phyloP scores from a whole-genome alignment of 2,329 filamentous ascomycete species.

The Colletotrichum falcatum region DNA sequence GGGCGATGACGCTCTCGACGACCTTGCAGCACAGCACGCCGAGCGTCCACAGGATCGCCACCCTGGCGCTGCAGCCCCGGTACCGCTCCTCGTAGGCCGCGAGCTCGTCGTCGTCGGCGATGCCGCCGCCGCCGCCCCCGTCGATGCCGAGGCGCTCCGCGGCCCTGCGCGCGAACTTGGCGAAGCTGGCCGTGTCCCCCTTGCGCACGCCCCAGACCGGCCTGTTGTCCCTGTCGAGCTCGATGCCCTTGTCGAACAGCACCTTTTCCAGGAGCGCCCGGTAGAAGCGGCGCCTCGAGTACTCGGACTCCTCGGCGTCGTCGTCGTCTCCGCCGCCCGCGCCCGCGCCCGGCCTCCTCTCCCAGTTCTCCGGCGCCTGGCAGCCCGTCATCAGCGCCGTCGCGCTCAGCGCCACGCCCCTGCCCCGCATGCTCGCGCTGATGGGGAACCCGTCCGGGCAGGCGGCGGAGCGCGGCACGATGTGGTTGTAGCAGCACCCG shows the following conservation, averaged over 20 bases:
- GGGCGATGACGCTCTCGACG: constrained; percentile 48
- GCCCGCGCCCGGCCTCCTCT: constrained; percentile 41
- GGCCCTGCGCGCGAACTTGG: constrained; percentile 45
- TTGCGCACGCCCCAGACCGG: constrained; percentile 50
- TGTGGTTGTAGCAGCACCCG: constrained; percentile 52
- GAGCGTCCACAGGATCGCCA: constrained; percentile 50
- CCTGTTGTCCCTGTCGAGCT: constrained; percentile 30
- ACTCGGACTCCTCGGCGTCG: no score
- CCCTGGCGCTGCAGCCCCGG: constrained; percentile 42
- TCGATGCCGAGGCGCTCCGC: constrained; percentile 45
- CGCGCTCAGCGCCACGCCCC: constrained; percentile 45
- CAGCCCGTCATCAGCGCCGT: constrained; percentile 51
- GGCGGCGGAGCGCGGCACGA: constrained; percentile 48
- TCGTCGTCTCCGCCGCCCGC: no score
- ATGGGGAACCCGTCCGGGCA: constrained; percentile 55
- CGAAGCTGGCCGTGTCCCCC: constrained; percentile 45
- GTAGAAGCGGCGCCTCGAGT: constrained; percentile 46
- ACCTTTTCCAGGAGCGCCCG: constrained; percentile 47
- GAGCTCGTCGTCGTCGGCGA: constrained; percentile 44
- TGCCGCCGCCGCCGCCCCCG: not conserved
- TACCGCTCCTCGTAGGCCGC: constrained; percentile 45
- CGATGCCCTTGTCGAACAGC: constrained; percentile 45
- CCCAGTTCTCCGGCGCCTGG: constrained; percentile 51
- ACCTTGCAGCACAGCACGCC: constrained; percentile 50
- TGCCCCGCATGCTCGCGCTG: constrained; percentile 48